Evolutionary conservation across 345 rosid genomes (phyloP), one percentile per base, ranked within the genome.

Genomic region (Carallia pectinifolia): DNA sequence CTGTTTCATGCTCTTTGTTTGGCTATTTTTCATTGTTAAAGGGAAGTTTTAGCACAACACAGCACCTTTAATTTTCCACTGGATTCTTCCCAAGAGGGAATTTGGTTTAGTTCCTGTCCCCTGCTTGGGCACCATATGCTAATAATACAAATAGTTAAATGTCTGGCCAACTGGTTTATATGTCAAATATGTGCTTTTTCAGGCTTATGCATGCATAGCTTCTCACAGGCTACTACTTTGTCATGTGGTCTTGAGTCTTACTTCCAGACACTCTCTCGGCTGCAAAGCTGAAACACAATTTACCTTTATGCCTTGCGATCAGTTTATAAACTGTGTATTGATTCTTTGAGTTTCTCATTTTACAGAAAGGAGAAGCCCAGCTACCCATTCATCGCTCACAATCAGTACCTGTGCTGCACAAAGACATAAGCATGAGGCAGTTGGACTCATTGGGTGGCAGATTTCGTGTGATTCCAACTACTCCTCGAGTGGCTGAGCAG

Each of bases 341-440:
- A 61, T 65, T 71, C 74, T 74, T 63, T 67, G 67, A 72, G 64
- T 70, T 58, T 75, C 70, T 60, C 65, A 36, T 66, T 71, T 77
- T 64, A 69, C 92, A 94, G 98, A 88, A 84, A 78, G 84, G 81
- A 65, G 87, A 81, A 64, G 69, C 79, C 67, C 65, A 68, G 77
- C 27, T 67, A 69, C 80, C 93, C 62, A 86, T 95, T 53, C 92
- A 86, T 71, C 93, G 97, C 17, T 92, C 99, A 64, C 93, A 56
- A 63, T 95, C 99, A 38, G 93, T 95, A 64, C 97, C 99, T 6
- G 81, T 73, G 69, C 77, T 92, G 34, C 78, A 63, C 71, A 81
- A 92, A 85, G 90, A 86, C 37, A 91, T 81, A 76, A 84, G 83
- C 76, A 61, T 67, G 44, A 80, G 67, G 74, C 84, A 77, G 39